Evolutionary conservation across 1,284 basidiomycete species (phyloP), one percentile per base, ranked within the genome.

Genomic region (Cryptococcus hybrid): DNA sequence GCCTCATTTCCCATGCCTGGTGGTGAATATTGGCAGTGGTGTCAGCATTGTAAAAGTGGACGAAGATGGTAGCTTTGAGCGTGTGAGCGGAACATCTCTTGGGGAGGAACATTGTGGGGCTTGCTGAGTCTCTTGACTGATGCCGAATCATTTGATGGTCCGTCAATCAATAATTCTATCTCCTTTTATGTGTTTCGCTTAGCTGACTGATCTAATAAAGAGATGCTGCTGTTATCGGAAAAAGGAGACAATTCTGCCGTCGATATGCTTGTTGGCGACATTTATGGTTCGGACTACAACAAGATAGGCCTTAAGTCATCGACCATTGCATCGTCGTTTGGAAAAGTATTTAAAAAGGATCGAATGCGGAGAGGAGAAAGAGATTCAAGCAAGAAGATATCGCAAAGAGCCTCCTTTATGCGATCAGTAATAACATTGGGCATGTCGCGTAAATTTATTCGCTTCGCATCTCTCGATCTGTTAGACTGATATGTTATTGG

Each of bases 101-200:
- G 96, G 96, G 96, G 96, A n/a, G 96, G 95, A 40, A 99, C 96
- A n/a, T 81, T 99, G 15, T 99, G 96, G 96, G 96, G 96, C 18
- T 78, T 99, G 65, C 80, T 99, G 55, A 95, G 91, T 71, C 78
- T 99, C 58, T 80, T 99, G 63, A 99, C 96, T 18, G 91, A 92
- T 48, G 96, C 96, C n/a, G 88, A 85, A 49, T 90, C 85, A 46
- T 99, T 99, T 79, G 95, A 99, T 78, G 92, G 92, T 92, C 68
- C 64, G 90, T 24, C 24, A 24, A 24, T 24, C 24, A 24, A 24
- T 24, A 24, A 24, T 24, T 24, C 24, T 24, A 24, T 24, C 81
- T 24, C 6, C 1, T 48, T 38, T 34, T 39, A 52, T 45, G 7
- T 12, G n/a, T 52, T 24, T 52, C 11, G 8, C 15, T 9, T 30